Base-by-base conservation (phyloP, 805 yeast genomes). In the Dipodascopsis tothii region DNA sequence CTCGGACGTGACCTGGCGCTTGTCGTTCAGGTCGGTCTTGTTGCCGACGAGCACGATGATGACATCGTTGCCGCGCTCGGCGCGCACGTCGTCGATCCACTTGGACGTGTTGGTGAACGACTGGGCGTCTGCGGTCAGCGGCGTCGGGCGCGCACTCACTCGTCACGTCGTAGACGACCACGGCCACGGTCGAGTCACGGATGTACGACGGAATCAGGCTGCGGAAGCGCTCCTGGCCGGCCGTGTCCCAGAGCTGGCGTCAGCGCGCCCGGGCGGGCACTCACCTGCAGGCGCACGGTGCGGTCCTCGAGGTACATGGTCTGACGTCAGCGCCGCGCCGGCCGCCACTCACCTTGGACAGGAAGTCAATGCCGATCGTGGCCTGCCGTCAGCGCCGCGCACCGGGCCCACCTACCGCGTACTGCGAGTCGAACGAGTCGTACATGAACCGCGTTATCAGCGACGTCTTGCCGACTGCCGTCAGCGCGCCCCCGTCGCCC, bases 381-480 rank as follows among this genome's bases (percentile, higher is more conserved):
- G 98, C 97, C 67, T 77, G 65, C 50, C 14, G 18, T 14, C 9
- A 21, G 20, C 28, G n/a, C 16, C 33, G 17, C 11, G 9, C 14
- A 20, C 4, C 3, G 25, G 18, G 25, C 4, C 5, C 3, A 39
- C 48, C 21, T 48, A 61, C 67, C 0, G 86, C 86, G 61, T 92
- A 92, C 61, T 88, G 95, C 32, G 92, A 90, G 63, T 90, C 96
- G 63, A 90, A 90, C 17, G 95, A 83, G 62, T 92, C 97, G 62
- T 90, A 90, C 97, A 90, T 90, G 68, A 92, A 90, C 53, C 97
- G 72, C n/a, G 97, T 88, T 55, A 90, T 85, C 49, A 90, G 73
- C 2, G 97, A 90, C 3, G 98, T 90, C 63, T 90, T 90, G 34
- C 98, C 98, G 33, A 90, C 97, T 58, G 16, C 9, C 35, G 20